phyloP scores from a whole-genome alignment of 805 yeast genomes.

The Candida chauliodis region DNA sequence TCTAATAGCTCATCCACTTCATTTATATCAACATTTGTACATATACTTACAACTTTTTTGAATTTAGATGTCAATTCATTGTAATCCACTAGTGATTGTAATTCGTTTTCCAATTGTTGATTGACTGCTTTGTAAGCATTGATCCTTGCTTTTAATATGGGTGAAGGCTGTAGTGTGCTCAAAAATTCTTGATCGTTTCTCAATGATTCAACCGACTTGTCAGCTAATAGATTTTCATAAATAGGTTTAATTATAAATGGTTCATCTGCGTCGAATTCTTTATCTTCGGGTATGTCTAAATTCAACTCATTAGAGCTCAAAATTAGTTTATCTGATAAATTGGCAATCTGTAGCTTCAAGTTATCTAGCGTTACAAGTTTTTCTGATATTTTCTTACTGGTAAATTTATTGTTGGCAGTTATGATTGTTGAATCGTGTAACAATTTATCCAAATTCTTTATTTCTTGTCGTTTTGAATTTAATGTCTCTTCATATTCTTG shows the following conservation, averaged over 20 bases:
- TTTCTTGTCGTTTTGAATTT: constrained; percentile 33
- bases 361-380: constrained; percentile 44
- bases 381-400: constrained; percentile 32
- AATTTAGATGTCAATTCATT: constrained; percentile 56
- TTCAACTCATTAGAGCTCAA: constrained; percentile 29
- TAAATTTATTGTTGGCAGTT: constrained; percentile 40
- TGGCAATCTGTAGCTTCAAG: constrained; percentile 45
- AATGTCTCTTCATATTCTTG: constrained; percentile 36
- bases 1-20: constrained; percentile 79
- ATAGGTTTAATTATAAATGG: constrained; percentile 74
- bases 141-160: constrained; percentile 69
- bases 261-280: constrained; percentile 78
- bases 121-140: constrained; percentile 77
- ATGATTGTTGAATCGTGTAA: constrained; percentile 38
- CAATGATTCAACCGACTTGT: constrained; percentile 20
- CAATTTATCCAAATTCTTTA: constrained; percentile 30
- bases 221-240: constrained; percentile 45
- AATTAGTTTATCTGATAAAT: constrained; percentile 35
- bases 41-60: constrained; percentile 80
- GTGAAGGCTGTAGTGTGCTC: constrained; percentile 40
- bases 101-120: constrained; percentile 47
- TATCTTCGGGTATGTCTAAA: constrained; percentile 58
- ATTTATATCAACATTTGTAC: constrained; percentile 81
- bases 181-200: constrained; percentile 22
- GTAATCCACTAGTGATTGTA: constrained; percentile 47